Base-by-base conservation (phyloP, 192 early-diverging fungal genomes). In the Gryganskiella cystojenkinii region DNA sequence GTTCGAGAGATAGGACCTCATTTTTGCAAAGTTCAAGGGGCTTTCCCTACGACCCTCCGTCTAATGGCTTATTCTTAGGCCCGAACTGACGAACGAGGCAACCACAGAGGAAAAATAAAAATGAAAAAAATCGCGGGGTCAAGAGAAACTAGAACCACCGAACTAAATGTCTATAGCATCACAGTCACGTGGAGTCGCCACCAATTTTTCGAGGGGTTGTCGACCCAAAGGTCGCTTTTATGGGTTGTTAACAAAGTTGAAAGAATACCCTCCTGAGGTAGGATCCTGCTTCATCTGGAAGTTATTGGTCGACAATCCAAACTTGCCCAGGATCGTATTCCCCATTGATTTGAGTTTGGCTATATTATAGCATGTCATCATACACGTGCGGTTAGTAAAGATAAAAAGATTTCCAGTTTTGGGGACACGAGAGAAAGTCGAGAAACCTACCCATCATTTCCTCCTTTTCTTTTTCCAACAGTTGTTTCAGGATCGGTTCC, bases 301-400 rank as follows among this genome's bases (percentile, higher is more conserved):
- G 44, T 90, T 90, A 56, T 93, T 82, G 13, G 89, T 84, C 15
- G 90, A 91, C 45, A 94, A 54, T 14, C 92, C 92, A 71, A 94
- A 90, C 20, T 85, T 89, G n/a, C 92, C 92, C 27, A 94, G 67
- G 14, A 94, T 55, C 9, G 81, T 82, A 51, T 94, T 92, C 1
- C 92, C 92, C 37, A 94, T 70, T 31, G 88, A 83, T 67, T 94
- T 94, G 13, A 94, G 79, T 66, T 94, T 91, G 52, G 50, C 74
- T 78, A 57, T 8, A 0, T n/a, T n/a, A 0, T 9, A 28, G 17
- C 50, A 51, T 51, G 3, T 25, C 50, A 37, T 2, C 17, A 24
- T 22, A 5, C 27, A 37, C 0, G 19, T 40, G 22, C 43, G 14
- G 28, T 17, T 25, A 15, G 24, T 13, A 40, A 37, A 40, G 13